Percentiles rank a stretch among this genome's conserved stretches.
Evolutionary conservation across 805 yeast species (phyloP).

Genomic region (Wickerhamiella qilinensis): DNA sequence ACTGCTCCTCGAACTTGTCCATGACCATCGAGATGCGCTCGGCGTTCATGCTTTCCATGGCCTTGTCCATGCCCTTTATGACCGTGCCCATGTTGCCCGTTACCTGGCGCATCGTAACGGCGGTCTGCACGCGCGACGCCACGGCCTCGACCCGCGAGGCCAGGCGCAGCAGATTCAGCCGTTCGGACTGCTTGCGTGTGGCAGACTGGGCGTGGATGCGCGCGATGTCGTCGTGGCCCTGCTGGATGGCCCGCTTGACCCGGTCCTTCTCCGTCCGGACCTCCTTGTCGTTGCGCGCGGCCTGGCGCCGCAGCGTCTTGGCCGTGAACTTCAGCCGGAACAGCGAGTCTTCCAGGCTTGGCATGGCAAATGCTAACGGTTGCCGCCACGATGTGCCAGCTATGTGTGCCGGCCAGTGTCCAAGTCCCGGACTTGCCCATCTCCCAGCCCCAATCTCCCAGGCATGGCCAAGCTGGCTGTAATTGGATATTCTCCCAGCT

Average conservation of each 20-base stretch:
- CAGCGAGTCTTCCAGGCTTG: constrained; percentile 16
- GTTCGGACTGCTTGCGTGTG: constrained; percentile 76
- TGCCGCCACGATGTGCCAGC: too few species aligned
- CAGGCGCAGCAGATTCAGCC: constrained; percentile 61
- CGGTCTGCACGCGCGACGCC: constrained; percentile 90
- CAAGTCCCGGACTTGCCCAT: too few species aligned
- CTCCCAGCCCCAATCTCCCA: too few species aligned
- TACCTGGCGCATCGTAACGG: constrained; percentile 92
- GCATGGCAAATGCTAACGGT: background rate
- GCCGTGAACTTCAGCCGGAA: constrained; percentile 55
- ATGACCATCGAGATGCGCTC: constrained; percentile 84
- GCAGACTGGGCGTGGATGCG: constrained; percentile 91
- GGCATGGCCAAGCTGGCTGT: too few species aligned
- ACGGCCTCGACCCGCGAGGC: constrained; percentile 92
- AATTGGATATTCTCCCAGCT: too few species aligned
- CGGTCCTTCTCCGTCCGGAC: constrained; percentile 74
- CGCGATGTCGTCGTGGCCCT: constrained; percentile 85
- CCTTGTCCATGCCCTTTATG: constrained; percentile 90
- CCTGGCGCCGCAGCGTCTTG: constrained; percentile 79
- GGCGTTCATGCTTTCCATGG: constrained; percentile 87
- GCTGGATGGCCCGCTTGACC: constrained; percentile 72
- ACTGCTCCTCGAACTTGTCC: constrained; percentile 94
- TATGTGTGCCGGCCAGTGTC: too few species aligned
- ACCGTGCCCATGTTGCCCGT: constrained; percentile 89
- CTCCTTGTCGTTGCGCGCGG: constrained; percentile 80